These are phyloP conservation scores for Plantago elongata DNA, from an alignment of 257 asterid genomes.

Conservation along the genomic window DNA sequence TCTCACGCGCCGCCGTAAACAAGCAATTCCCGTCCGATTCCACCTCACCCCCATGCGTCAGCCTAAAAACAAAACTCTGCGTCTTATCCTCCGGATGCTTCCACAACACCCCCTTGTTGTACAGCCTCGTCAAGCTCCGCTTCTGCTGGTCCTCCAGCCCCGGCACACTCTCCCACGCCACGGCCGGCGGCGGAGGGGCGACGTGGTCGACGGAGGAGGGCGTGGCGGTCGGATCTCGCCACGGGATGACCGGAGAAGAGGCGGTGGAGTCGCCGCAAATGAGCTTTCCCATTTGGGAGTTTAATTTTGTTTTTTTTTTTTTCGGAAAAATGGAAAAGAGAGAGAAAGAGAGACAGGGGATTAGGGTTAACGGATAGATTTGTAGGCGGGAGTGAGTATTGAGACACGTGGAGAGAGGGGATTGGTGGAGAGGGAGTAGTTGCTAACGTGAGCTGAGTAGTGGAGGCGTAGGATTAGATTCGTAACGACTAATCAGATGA, in stretches of 20 bases:
- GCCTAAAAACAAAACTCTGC: conserved; percentile 47
- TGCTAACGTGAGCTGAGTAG: too few relatives aligned
- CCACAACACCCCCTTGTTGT: conserved; percentile 79
- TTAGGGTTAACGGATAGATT: conserved; percentile 64
- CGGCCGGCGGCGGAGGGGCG: conserved; percentile 24
- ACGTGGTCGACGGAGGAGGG: conserved; percentile 47
- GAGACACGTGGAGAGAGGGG: conserved; percentile 41
- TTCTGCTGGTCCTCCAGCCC: conserved; percentile 83
- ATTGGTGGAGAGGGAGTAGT: not conserved
- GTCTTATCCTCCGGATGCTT: conserved; percentile 62
- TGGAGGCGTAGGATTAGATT: too few relatives aligned
- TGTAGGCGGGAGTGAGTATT: conserved; percentile 27
- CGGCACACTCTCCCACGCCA: conserved; percentile 62
- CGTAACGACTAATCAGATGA: too few relatives aligned
- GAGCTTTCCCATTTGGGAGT: conserved; percentile 64
- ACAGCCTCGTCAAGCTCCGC: conserved; percentile 52
- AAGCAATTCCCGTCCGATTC: conserved; percentile 85
- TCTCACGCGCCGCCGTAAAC: conserved; percentile 72
- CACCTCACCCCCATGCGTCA: conserved; percentile 88
- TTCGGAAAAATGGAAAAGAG: conserved; percentile 15
- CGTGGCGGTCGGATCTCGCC: conserved; percentile 78
- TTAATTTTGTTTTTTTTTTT: conserved; percentile 11
- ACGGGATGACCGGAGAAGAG: conserved; percentile 73
- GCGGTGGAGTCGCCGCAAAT: conserved; percentile 91
- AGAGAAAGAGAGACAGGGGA: conserved; percentile 21